These are phyloP conservation scores for Eimeria maxima DNA, from an alignment of 169 alveolate genomes.

Conservation along the genomic window DNA sequence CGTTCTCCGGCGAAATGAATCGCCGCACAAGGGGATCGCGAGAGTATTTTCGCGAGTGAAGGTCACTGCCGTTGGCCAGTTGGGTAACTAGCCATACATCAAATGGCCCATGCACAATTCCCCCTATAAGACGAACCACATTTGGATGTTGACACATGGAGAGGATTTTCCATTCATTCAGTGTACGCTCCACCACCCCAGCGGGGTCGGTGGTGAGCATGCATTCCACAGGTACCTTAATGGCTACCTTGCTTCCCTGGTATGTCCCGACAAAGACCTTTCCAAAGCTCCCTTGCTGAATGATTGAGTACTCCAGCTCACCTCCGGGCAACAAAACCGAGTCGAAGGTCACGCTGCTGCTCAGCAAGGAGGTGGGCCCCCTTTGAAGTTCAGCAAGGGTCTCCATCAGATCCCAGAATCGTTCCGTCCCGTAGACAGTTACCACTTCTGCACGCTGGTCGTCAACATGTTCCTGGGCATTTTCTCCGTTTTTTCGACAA, in stretches of 20 bases:
- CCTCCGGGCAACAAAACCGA: slow-evolving; percentile 62
- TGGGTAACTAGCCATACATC: slow-evolving; percentile 95
- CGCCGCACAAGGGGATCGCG: slow-evolving; percentile 77
- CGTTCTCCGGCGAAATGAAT: slow-evolving; percentile 73
- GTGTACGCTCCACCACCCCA: slow-evolving; percentile 92
- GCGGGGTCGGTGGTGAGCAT: slow-evolving; percentile 92
- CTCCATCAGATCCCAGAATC: slow-evolving; percentile 66
- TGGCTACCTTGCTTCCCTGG: slow-evolving; percentile 88
- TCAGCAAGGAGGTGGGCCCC: slow-evolving; percentile 45
- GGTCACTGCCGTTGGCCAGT: slow-evolving; percentile 90
- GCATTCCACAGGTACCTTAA: slow-evolving; percentile 92
- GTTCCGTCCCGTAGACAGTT: slow-evolving; percentile 61
- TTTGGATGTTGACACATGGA: slow-evolving; percentile 84
- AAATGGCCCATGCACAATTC: slow-evolving; percentile 92
- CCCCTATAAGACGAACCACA: slow-evolving; percentile 89
- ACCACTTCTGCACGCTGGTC: slow-evolving; percentile 48
- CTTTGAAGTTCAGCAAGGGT: slow-evolving; percentile 23
- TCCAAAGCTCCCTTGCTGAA: slow-evolving; percentile 83
- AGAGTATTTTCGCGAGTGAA: slow-evolving; percentile 92
- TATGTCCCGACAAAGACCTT: slow-evolving; percentile 74
- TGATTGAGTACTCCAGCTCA: slow-evolving; percentile 68
- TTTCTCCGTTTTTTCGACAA: neutral
- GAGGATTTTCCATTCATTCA: slow-evolving; percentile 94
- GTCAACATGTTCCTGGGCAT: neutral
- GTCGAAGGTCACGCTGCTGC: slow-evolving; percentile 76